Base-by-base conservation (phyloP, 2,329 filamentous ascomycete genomes). In the Calycina marina region DNA sequence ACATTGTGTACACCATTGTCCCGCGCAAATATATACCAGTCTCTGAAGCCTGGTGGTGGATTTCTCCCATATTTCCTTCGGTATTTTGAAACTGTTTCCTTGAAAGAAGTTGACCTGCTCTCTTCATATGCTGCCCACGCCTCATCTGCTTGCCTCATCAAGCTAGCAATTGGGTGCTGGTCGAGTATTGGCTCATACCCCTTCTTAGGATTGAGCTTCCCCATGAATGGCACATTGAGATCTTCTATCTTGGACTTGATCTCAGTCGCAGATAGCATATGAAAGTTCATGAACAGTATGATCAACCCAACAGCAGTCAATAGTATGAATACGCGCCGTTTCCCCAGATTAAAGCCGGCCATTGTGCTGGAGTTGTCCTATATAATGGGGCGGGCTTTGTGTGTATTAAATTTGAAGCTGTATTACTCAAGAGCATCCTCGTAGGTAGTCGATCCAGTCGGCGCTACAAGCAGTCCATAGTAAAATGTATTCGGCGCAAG, bases 11-110 rank as follows among this genome's bases (percentile, higher is more conserved):
- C 63, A 20, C 69, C 55, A 26, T 57, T 57, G 15, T 64, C 56
- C 13, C 54, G 43, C 5, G 72, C 71, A 35, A 67, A 69, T 18
- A 57, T 52, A 42, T 69, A 63, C 72, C 72, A 77, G 28, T 60
- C 54, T 38, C 71, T 62, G 45, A 77, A 77, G n/a, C 67, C 68
- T 0, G 72, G 72, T 3, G 72, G 72, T 2, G 71, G 72, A 43
- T 76, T 68, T 14, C 71, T 60, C 14, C 69, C 69, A 39, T 72
- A 61, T 29, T 62, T 60, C 15, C 55, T 49, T 35, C 72, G 62
- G 46, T 77, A 77, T 14, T 60, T 63, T 4, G 57, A 55, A 0
- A 72, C 68, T 4, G 69, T 66, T 10, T 63, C 58, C 6, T 55
- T 51, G 31, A 77, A 53, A 11, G 60, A 60, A 36, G 52, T 53